Conservation (phyloP, 352 stramenopile species). For the Thalassiosira delicatula region DNA sequence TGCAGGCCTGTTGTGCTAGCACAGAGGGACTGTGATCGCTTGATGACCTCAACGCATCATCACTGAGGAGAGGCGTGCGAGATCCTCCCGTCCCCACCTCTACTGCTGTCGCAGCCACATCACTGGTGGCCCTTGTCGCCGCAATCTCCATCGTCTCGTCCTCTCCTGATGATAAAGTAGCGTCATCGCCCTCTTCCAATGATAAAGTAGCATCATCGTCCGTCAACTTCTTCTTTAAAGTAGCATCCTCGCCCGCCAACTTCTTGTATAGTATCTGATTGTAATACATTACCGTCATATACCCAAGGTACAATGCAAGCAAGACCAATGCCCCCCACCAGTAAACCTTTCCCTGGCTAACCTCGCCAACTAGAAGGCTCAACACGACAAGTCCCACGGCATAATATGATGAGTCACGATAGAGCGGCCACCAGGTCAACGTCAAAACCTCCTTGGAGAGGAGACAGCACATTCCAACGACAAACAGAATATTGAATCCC, state of each 20-base stretch:
- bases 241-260: constrained; percentile 73
- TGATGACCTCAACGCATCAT: too few species aligned
- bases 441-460: constrained; percentile 74
- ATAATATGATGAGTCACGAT: constrained; percentile 85
- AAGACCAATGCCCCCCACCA: constrained; percentile 82
- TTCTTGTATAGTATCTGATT: constrained; percentile 79
- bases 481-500: constrained; percentile 89
- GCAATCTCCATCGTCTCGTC: too few species aligned
- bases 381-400: constrained; percentile 75
- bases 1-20: too few species aligned
- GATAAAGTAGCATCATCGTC: constrained; percentile 26
- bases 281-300: constrained; percentile 83
- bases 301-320: constrained; percentile 83
- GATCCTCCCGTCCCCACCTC: too few species aligned
- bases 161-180: too few species aligned
- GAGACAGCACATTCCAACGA: constrained; percentile 86
- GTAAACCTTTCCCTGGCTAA: constrained; percentile 61
- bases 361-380: constrained; percentile 70
- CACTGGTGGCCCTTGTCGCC: too few species aligned
- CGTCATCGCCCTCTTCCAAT: too few species aligned
- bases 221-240: constrained; percentile 9
- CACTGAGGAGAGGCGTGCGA: too few species aligned
- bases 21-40: too few species aligned
- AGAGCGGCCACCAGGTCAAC: constrained; percentile 86
- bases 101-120: too few species aligned